Percentiles rank a stretch among this genome's conserved stretches.
phyloP scores from a whole-genome alignment of 495 filamentous ascomycete genomes.

The Cairneyella variabilis region DNA sequence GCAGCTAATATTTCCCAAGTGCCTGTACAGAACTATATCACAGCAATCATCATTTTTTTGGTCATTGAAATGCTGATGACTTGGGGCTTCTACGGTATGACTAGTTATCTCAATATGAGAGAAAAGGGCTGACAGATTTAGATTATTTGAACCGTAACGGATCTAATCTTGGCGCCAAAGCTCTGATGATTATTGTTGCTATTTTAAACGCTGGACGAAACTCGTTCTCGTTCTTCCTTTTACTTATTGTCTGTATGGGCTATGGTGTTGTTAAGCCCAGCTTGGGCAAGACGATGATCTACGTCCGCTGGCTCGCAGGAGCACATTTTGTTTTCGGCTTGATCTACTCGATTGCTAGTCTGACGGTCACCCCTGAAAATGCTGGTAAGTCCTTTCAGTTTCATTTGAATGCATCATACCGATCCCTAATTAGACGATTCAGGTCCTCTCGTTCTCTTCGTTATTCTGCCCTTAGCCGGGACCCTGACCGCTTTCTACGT shows the following conservation, averaged over 20 bases:
- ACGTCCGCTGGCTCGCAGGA: slow-evolving; percentile 85
- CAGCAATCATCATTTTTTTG: slow-evolving; percentile 91
- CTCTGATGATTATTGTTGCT: slow-evolving; percentile 82
- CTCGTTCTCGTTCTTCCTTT: slow-evolving; percentile 97
- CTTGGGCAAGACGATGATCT: slow-evolving; percentile 91
- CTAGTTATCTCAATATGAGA: background rate
- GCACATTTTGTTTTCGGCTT: slow-evolving; percentile 94
- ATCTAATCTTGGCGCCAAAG: slow-evolving; percentile 76
- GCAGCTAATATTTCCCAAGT: slow-evolving; percentile 50
- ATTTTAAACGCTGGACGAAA: slow-evolving; percentile 91
- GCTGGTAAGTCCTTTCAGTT: slow-evolving; percentile 49
- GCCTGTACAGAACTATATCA: slow-evolving; percentile 99
- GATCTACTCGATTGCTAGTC: slow-evolving; percentile 84
- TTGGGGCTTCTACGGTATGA: slow-evolving; percentile 83
- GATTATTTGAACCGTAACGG: slow-evolving; percentile 92
- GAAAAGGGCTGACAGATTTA: slow-evolving; percentile 31
- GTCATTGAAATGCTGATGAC: slow-evolving; percentile 96
- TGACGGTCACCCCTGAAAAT: slow-evolving; percentile 79
- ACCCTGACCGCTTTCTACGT: slow-evolving; percentile 97
- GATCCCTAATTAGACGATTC: too few relatives aligned
- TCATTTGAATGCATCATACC: too few relatives aligned
- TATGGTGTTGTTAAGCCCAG: slow-evolving; percentile 96
- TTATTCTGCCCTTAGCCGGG: slow-evolving; percentile 87
- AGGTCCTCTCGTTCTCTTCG: slow-evolving; percentile 89
- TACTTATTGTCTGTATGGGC: slow-evolving; percentile 99